Base-by-base conservation (phyloP, 1,139 yeast species). In the Suhomyces bribrorum region DNA sequence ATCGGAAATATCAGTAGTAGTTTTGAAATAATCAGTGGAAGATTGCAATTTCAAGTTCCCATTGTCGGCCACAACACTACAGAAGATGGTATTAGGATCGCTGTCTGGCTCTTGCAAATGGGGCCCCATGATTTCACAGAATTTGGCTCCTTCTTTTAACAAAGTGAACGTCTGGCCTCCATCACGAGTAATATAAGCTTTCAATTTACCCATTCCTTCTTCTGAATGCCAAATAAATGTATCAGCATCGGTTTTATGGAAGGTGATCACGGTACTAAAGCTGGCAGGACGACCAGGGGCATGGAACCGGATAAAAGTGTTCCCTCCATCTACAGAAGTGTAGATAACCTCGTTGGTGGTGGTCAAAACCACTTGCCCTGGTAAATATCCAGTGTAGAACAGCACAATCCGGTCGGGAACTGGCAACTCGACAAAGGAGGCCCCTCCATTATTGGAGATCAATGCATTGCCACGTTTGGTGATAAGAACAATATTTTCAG, bases 391-490 rank as follows among this genome's bases (percentile, higher is more conserved):
- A 35, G 80, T 70, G 34, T 73, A 70, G 28, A 84, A 73, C 6
- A 76, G 78, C 5, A 72, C 47, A 30, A 87, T 70, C 15, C 73
- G 67, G 14, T 75, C 82, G 27, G 65, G 63, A 4, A 75, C 56
- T 2, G 66, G 74, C 15, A 77, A 69, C 44, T 66, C 64, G 12
- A 68, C 66, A 65, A 90, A 83, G 1, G 62, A 60, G 3, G 66
- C 56, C 14, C 97, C 97, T 32, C 94, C 95, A 61, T 89, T 82
- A 53, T 81, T 85, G 1, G 96, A 86, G 11, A 87, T 73, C 50
- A 64, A 83, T 2, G 81, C 70, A 7, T 68, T 62, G 26, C 77
- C 71, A 25, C 68, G 62, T 17, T 63, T 59, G 0, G 92, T 84
- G 37, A 75, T 70, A 11, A 86, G 62, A 14, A 92, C 53, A n/a